These are phyloP conservation scores for Quercus variabilis DNA, from an alignment of 306 rosid species.

Conservation along the genomic window DNA sequence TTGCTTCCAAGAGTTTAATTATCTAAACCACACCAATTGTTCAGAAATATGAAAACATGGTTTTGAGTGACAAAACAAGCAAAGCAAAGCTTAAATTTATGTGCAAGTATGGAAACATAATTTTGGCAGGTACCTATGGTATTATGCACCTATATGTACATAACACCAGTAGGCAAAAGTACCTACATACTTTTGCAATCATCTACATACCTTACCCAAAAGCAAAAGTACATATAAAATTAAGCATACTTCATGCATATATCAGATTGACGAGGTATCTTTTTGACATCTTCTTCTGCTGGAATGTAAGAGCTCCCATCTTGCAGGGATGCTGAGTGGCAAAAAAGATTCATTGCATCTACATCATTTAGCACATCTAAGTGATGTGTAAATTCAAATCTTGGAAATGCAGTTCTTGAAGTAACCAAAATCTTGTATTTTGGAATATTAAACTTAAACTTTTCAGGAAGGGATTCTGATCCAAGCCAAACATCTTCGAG, in stretches of 20 bases:
- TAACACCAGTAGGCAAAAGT: no score
- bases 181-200: no score
- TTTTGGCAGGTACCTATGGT: no score
- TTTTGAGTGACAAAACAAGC: neutral
- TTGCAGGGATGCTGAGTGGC: slow-evolving; percentile 32
- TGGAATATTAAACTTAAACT: slow-evolving; percentile 27
- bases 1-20: neutral
- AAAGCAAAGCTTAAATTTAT: neutral
- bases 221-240: neutral
- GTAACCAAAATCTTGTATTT: slow-evolving; percentile 57
- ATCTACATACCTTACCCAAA: neutral
- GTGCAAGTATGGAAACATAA: no score
- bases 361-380: slow-evolving; percentile 9
- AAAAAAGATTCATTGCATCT: no score
- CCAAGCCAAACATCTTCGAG: slow-evolving; percentile 54
- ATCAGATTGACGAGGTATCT: slow-evolving; percentile 30
- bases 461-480: slow-evolving; percentile 43
- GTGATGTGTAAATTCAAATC: slow-evolving; percentile 18
- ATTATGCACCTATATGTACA: no score
- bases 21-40: neutral
- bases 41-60: neutral
- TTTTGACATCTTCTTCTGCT: slow-evolving; percentile 18
- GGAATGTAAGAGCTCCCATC: slow-evolving; percentile 22
- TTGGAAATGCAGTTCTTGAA: slow-evolving; percentile 40
- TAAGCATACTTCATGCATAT: neutral